Evolutionary conservation across 2,329 filamentous ascomycete species (phyloP), one percentile per base, ranked within the genome.

Genomic region (Aspergillus tamarii): DNA sequence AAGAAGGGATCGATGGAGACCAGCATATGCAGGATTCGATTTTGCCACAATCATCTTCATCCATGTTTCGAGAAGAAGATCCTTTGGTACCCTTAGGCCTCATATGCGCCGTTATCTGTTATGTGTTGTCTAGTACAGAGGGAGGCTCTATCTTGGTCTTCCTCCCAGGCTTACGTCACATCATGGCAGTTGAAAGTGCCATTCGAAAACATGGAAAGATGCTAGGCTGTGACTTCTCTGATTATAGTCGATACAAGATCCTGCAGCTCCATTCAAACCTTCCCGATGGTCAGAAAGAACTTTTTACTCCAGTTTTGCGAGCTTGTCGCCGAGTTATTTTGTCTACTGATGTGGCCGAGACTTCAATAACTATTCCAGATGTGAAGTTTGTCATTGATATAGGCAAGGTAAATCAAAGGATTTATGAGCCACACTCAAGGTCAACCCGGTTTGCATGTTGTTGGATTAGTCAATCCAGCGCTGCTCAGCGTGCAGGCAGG

Each of bases 321-420:
- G 81, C 80, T 19, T 78, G 77, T 54, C 78, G 84, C 50, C 82
- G 83, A 65, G 78, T 85, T 36, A 82, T 85, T 39, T 72, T 85
- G 10, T 77, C 82, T 4, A 85, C 83, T 0, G 83, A 84, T 60
- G 82, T 85, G 62, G 82, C 82, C 8, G 84, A 85, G 67, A 84
- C 82, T 0, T 83, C 81, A 4, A 72, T 85, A 46, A 85, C 83
- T 7, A 80, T 85, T n/a, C 78, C 82, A 10, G 83, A 85, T 64
- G 82, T 85, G 23, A 78, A 78, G 60, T 81, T 80, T 67, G 82
- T 86, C 2, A 73, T 86, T 39, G 84, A 86, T 64, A 74, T 76
- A 19, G 84, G 84, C 56, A 83, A 80, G 67, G 65, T 76, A 14
- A 74, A 80, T 32, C 73, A 78, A 53, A 69, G 69, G 23, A 67